Base-by-base conservation (phyloP, 495 filamentous ascomycete genomes). In the Neurospora intermedia region DNA sequence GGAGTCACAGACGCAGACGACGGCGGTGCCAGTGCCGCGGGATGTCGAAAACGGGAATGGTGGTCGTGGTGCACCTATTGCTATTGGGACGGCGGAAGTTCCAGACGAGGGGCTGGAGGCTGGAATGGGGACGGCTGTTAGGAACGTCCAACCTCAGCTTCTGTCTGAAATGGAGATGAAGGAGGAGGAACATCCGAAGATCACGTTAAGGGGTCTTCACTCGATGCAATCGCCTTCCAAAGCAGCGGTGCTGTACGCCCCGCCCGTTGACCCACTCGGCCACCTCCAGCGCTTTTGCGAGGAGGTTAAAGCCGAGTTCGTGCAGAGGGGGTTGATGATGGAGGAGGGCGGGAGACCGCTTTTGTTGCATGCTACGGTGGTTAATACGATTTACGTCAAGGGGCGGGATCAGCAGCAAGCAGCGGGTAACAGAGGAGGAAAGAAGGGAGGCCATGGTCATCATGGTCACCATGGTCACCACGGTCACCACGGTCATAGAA, bases 341-440 rank as follows among this genome's bases (percentile, higher is more conserved):
- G 81, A 75, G 2, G 92, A 95, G 27, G 54, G 54, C 3, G 78
- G 77, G 2, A 82, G 94, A 42, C 88, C 88, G n/a, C 79, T 98
- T 69, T 85, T 92, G 23, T 78, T 97, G 69, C 95, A 97, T 79
- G 93, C 92, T 18, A 97, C 95, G 4, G 84, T 98, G 6, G 81
- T 96, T 27, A 97, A 98, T 80, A 97, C 94, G 9, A 88, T 94
- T 41, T 97, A 97, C 79, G 88, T 91, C 43, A 87, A 84, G 74
- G 83, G 71, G 39, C 42, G 69, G 4, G 42, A 62, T 11, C 39
- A 59, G 10, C 48, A 59, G 48, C 48, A 54, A 54, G 20, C 46
- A 62, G 27, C 54, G 18, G 77, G 72, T 3, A 41, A 41, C 40
- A 79, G 74, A 48, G 83, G 81, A 78, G 81, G 75, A 74, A 83